Base-by-base conservation (phyloP, 106 monocot genomes). In the Allium fistulosum region DNA sequence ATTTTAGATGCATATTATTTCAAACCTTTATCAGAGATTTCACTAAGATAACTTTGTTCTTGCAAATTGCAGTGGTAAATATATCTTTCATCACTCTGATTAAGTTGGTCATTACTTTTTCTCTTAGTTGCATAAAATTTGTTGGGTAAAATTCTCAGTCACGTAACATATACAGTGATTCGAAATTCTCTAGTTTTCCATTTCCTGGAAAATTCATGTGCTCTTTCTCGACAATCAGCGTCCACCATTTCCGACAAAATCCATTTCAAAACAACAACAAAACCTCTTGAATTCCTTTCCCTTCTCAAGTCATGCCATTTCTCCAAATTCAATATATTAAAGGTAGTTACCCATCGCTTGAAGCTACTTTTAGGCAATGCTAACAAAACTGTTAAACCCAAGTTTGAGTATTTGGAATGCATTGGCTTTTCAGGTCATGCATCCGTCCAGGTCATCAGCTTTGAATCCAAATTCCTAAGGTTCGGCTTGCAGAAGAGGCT, bases 321-420 rank as follows among this genome's bases (percentile, higher is more conserved):
- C n/a, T n/a, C n/a, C n/a, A n/a, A n/a, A n/a, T n/a, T 72, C 59
- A 57, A 88, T 11, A 79, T 88, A 71, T 49, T 73, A 11, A 11
- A 17, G 51, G 46, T 81, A 11, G 26, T 77, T 62, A 4, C 70
- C 78, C 76, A 22, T 17, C 37, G 52, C 66, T 80, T 82, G 14
- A 26, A 46, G 22, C 46, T 83, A 65, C 77, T 80, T 49, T 26
- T 51, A 62, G 9, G 71, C 69, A 48, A 71, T 51, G 74, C 79
- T 11, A 53, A 45, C 49, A 63, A 51, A 13, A 80, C 52, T n/a
- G 37, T 89, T 53, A 71, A 71, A 28, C 84, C 85, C 64, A 89
- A 89, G 66, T 50, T 89, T 11, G 78, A 81, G 18, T 76, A 78
- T 62, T 69, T 74, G 69, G 51, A 57, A 8, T 13, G 53, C 27